Conservation (phyloP, 257 asterid genomes). For the Scutellaria barbata region DNA sequence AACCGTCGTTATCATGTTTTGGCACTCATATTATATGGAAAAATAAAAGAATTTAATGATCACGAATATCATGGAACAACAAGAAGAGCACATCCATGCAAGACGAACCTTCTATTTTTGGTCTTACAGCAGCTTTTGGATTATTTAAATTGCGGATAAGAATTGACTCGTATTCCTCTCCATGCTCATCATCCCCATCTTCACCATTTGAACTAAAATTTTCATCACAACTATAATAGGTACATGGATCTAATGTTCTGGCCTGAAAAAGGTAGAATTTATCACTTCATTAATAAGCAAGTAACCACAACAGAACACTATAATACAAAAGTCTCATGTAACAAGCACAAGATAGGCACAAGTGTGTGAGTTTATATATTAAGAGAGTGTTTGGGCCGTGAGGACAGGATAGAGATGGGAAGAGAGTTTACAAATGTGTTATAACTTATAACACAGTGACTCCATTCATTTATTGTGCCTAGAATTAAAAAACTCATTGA, state of each 20-base stretch:
- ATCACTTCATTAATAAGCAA: constrained; percentile 29
- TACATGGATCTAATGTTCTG: constrained; percentile 56
- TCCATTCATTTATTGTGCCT: constrained; percentile 30
- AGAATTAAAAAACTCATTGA: background rate
- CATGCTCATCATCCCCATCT: constrained; percentile 37
- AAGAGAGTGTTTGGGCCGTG: constrained; percentile 1
- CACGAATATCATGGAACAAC: constrained; percentile 17
- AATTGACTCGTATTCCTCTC: constrained; percentile 39
- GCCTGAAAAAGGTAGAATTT: constrained; percentile 50
- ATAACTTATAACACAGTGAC: background rate
- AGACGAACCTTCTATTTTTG: constrained; percentile 53
- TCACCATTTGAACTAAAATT: constrained; percentile 48
- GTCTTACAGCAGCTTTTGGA: constrained; percentile 39
- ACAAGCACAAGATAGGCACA: background rate
- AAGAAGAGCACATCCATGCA: constrained; percentile 6
- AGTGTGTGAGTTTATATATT: background rate
- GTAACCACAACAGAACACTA: constrained; percentile 20
- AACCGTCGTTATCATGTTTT: background rate
- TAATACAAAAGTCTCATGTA: constrained; percentile 24
- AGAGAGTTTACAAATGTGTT: background rate
- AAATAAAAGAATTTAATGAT: constrained; percentile 1
- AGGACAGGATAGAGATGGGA: background rate
- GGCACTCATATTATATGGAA: background rate
- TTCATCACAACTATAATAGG: constrained; percentile 70
- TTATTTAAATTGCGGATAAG: constrained; percentile 30